These are phyloP conservation scores for Alternaria metachromatica DNA, from an alignment of 2,329 filamentous ascomycete species.

Conservation along the genomic window DNA sequence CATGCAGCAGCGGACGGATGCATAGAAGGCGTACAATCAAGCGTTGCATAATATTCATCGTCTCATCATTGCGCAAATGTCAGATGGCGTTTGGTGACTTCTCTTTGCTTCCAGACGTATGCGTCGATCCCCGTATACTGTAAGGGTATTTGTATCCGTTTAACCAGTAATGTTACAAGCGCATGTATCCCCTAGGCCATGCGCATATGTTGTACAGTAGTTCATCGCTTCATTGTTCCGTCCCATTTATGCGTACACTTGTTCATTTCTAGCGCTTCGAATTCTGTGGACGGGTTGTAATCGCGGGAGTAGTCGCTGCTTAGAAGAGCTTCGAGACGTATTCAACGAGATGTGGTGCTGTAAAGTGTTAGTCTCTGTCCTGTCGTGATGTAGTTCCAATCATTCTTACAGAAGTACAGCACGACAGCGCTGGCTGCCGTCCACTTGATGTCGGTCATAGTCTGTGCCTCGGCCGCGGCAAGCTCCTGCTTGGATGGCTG, in stretches of 20 bases:
- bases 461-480: conserved; percentile 66
- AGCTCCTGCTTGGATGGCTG: conserved; percentile 75
- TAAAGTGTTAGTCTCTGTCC: neutral
- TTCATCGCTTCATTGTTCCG: neutral
- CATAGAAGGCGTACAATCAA: conserved; percentile 3
- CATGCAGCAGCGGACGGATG: conserved; percentile 10
- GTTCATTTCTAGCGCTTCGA: neutral
- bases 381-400: neutral
- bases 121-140: neutral
- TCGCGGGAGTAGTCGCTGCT: conserved; percentile 12
- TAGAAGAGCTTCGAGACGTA: conserved; percentile 60
- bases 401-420: conserved; percentile 77
- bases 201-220: conserved; percentile 8
- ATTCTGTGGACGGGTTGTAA: neutral
- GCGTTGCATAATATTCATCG: neutral
- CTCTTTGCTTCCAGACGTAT: neutral
- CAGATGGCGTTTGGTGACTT: neutral
- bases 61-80: neutral
- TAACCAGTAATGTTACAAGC: conserved; percentile 6
- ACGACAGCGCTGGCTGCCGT: conserved; percentile 70
- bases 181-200: conserved; percentile 1
- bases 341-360: conserved; percentile 64
- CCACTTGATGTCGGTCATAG: conserved; percentile 70
- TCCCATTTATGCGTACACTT: neutral
- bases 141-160: neutral